Conservation (phyloP, 352 stramenopile species). For the Globisporangium paroecandrum region DNA sequence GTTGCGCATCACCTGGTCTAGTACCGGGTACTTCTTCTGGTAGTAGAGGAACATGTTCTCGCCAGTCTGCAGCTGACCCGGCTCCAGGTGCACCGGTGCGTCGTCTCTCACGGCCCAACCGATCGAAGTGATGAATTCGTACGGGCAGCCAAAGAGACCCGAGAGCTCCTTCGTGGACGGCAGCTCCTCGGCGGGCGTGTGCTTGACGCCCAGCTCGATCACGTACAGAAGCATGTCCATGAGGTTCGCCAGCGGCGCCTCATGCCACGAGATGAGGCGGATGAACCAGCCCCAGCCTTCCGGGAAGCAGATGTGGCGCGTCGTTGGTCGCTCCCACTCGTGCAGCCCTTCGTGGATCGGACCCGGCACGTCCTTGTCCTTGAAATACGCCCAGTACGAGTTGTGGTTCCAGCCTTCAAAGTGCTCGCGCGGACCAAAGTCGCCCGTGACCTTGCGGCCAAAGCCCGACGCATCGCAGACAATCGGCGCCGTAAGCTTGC, state of each 20-base stretch:
- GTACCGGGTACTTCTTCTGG: constrained; percentile 2
- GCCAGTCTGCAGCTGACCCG: background rate
- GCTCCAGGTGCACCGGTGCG: background rate
- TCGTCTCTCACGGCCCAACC: background rate
- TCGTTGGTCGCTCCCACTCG: constrained; percentile 1
- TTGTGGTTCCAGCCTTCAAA: constrained; percentile 5
- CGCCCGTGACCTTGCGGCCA: constrained; percentile 1
- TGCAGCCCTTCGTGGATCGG: background rate
- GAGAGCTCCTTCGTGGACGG: constrained; percentile 2
- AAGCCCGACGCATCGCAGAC: constrained; percentile 1
- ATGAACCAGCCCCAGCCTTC: constrained; percentile 6
- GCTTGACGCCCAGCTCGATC: background rate
- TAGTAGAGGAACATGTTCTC: constrained; percentile 5
- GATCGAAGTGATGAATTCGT: background rate
- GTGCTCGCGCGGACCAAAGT: constrained; percentile 1
- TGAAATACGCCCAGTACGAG: constrained; percentile 5
- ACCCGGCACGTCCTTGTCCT: background rate
- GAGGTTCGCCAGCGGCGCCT: background rate
- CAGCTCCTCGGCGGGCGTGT: background rate
- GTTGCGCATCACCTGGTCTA: constrained; percentile 2
- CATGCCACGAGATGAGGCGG: constrained; percentile 2
- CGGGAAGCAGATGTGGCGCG: constrained; percentile 3
- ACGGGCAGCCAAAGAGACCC: background rate
- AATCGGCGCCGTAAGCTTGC: background rate
- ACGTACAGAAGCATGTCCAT: constrained; percentile 4